A percentile compares a stretch with the other conserved stretches of the same genome.
phyloP scores from a whole-genome alignment of 768 basidiomycete species.

The Phallus indusiatus region DNA sequence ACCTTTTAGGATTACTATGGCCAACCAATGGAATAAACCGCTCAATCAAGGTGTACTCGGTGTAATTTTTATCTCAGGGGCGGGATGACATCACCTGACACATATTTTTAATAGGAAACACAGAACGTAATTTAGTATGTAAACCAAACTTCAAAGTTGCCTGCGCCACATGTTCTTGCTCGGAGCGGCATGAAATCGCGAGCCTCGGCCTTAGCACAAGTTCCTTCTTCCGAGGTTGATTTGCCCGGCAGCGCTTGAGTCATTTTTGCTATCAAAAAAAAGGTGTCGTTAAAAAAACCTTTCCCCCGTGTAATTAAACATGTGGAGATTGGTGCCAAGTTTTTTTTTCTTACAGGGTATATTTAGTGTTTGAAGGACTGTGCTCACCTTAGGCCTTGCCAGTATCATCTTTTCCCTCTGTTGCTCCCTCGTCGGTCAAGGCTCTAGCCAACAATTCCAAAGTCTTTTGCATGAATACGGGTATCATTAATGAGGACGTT shows the following conservation, averaged over 20 bases:
- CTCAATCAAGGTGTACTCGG: no score
- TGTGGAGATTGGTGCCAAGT: background rate
- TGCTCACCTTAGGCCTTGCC: background rate
- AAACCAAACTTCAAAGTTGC: background rate
- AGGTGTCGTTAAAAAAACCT: background rate
- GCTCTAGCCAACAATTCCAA: background rate
- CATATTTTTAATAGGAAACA: no score
- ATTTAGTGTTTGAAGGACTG: background rate
- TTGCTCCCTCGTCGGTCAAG: background rate
- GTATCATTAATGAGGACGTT: background rate
- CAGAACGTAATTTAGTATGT: no score
- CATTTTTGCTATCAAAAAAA: background rate
- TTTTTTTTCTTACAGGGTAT: background rate
- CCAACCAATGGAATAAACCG: no score
- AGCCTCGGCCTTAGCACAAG: background rate
- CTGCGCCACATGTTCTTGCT: background rate
- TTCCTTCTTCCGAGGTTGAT: background rate
- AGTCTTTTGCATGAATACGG: background rate
- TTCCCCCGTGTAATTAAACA: background rate
- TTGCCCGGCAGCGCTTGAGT: background rate
- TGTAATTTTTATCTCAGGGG: background rate
- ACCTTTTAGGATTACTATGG: no score
- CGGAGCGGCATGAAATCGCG: no score
- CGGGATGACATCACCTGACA: background rate
- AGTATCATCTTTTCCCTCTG: background rate